Evolutionary conservation across 352 stramenopile species (phyloP), one percentile per base, ranked within the genome.

Genomic region (Globisporangium paddicum): DNA sequence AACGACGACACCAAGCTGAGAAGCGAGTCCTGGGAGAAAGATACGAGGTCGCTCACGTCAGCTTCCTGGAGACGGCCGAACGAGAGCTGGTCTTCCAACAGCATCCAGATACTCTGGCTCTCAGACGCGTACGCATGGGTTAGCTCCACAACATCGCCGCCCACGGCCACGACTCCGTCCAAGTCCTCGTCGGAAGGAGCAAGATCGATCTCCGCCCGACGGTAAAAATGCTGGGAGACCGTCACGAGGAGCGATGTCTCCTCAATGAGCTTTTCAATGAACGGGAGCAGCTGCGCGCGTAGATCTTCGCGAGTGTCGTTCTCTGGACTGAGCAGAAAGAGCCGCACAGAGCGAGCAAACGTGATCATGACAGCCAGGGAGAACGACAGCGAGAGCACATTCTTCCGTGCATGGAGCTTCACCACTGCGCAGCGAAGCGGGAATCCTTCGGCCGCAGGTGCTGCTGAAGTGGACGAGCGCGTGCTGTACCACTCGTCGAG

Each of bases 161-260:
- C 79, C 1, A 81, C 71, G 26, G 81, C 82, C 14, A 87, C 68
- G 0, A 82, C 66, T 11, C 77, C 79, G 26, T 90, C 81, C 16
- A 89, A 52, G 51, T 92, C 82, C 8, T 92, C 81, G 32, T 89
- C 76, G 11, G 78, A 79, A 44, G 76, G 62, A 3, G 73, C 75
- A 10, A 92, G 55, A 55, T 92, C 82, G 19, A 92, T 86, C 47
- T 92, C 82, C 7, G 71, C 72, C 23, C 79, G 79, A 23, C 79
- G 77, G 61, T 86, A 73, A 38, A 92, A 73, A 46, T 87, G 62
- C 49, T 88, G 82, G 1, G 68, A 71, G 19, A 86, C 66, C 41
- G 71, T 86, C 30, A 82, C 40, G 19, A 86, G 45, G 7, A 71
- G 71, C 0, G 73, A 48, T 21, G 77, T 62, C 60, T 85, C 78